phyloP scores from a whole-genome alignment of 2,329 filamentous ascomycete species.

The Alternaria consortialis region DNA sequence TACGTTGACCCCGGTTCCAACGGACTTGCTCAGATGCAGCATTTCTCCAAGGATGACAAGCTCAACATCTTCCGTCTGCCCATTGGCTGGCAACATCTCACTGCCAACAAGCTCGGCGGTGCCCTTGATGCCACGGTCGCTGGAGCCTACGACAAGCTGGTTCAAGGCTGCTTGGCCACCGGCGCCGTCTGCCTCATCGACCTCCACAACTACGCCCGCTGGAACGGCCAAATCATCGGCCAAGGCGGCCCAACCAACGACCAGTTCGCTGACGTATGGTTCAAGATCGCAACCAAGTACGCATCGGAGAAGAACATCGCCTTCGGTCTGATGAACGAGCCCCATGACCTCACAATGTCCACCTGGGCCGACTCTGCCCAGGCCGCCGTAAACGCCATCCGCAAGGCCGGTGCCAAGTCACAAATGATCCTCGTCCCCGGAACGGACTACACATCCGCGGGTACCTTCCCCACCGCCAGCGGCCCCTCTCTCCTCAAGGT shows the following conservation, averaged over 20 bases:
- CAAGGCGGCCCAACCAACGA: constrained; percentile 70
- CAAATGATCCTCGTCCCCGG: constrained; percentile 73
- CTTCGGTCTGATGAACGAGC: constrained; percentile 75
- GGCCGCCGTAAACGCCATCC: constrained; percentile 70
- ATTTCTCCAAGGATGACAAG: constrained; percentile 63
- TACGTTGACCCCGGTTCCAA: constrained; percentile 35
- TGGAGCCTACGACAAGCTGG: constrained; percentile 63
- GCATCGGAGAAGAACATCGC: constrained; percentile 62
- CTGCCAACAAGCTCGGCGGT: constrained; percentile 61
- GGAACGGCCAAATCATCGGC: constrained; percentile 69
- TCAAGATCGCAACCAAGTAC: constrained; percentile 65
- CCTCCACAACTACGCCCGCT: constrained; percentile 61
- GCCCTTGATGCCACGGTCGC: constrained; percentile 60
- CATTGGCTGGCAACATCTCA: constrained; percentile 68
- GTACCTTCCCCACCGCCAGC: constrained; percentile 35
- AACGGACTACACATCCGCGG: constrained; percentile 62
- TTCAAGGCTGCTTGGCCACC: constrained; percentile 65
- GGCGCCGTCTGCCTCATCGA: constrained; percentile 69
- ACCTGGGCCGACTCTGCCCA: constrained; percentile 70
- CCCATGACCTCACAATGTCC: constrained; percentile 65
- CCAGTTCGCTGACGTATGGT: constrained; percentile 68
- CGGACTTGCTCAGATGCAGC: constrained; percentile 63
- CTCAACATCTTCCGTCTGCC: constrained; percentile 68
- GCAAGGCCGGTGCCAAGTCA: constrained; percentile 67
- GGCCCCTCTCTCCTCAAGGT: constrained; percentile 61